A percentile compares a stretch with the other conserved stretches of the same genome.
Evolutionary conservation across 2,329 filamentous ascomycete genomes (phyloP).

Genomic region (Fusarium chuoi): DNA sequence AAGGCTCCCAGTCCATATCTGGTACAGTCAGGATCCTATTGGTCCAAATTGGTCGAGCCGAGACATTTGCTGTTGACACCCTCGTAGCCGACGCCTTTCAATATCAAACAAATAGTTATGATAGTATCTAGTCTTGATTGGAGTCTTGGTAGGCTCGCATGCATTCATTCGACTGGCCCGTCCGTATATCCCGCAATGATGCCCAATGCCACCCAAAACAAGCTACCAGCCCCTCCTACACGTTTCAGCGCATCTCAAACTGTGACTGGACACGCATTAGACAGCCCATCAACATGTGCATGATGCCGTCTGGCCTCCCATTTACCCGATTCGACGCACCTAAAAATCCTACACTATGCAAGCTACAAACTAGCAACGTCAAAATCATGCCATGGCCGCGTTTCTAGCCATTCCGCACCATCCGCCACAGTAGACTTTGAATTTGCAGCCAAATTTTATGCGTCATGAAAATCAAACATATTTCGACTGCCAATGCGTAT

Average conservation of each 20-base stretch:
- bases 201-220: neutral
- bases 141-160: no score
- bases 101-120: neutral
- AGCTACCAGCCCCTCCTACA: neutral
- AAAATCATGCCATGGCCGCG: neutral
- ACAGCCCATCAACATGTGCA: neutral
- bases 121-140: neutral
- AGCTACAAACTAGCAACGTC: neutral
- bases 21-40: neutral
- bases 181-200: neutral
- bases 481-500: neutral
- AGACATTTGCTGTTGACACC: neutral
- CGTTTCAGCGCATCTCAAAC: neutral
- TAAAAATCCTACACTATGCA: neutral
- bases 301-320: neutral
- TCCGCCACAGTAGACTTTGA: neutral
- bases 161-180: neutral
- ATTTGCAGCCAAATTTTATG: neutral
- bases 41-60: no score
- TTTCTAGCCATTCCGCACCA: neutral
- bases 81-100: neutral
- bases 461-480: conserved; percentile 27
- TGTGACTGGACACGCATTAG: neutral
- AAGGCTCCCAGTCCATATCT: neutral
- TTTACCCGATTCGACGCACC: conserved; percentile 6